Conservation (phyloP, 805 yeast species). For the Candida anglica region DNA sequence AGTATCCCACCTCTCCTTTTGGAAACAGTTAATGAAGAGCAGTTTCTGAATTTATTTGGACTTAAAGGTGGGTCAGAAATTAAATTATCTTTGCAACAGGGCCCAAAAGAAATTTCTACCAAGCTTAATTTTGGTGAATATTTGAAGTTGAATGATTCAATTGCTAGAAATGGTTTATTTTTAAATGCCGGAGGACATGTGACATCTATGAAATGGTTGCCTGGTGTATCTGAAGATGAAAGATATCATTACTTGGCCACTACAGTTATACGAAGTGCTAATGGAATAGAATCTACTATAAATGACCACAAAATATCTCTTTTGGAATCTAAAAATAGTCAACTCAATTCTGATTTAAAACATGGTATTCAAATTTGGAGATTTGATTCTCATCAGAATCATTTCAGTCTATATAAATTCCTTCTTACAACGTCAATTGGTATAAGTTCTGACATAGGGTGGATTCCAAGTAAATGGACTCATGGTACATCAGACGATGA, state of each 20-base stretch:
- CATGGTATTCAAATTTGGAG: constrained; percentile 46
- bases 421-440: constrained; percentile 39
- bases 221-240: constrained; percentile 4
- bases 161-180: constrained; percentile 32
- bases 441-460: constrained; percentile 35
- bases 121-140: constrained; percentile 8
- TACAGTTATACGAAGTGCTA: constrained; percentile 32
- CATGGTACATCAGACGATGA: constrained; percentile 15
- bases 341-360: constrained; percentile 11
- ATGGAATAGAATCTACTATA: constrained; percentile 7
- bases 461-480: constrained; percentile 25
- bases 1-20: background rate
- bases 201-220: constrained; percentile 52
- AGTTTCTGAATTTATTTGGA: background rate
- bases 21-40: background rate
- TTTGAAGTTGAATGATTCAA: constrained; percentile 2
- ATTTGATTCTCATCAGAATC: constrained; percentile 22
- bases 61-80: background rate
- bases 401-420: constrained; percentile 23
- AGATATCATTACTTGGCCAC: constrained; percentile 46
- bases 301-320: constrained; percentile 4
- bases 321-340: background rate
- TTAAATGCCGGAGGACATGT: constrained; percentile 50
- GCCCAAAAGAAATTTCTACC: constrained; percentile 2
- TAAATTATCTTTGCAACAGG: constrained; percentile 2